Percentiles rank a stretch among this genome's conserved stretches.
Conservation (phyloP, 2,329 filamentous ascomycete species). For the Trichoderma harzianum region DNA sequence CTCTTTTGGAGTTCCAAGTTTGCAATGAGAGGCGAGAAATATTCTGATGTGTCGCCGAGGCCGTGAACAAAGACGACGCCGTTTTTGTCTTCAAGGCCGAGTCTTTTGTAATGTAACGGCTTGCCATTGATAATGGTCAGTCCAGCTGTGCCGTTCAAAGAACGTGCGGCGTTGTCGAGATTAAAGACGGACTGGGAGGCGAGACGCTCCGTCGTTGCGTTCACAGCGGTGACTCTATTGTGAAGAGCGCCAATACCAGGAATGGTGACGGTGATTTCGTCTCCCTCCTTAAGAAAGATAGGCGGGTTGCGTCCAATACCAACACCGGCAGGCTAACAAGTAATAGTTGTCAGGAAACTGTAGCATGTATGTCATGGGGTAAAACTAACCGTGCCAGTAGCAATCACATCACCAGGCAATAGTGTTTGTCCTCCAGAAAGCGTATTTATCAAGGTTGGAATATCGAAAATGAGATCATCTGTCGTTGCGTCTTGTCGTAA, state of each 20-base stretch:
- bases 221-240: neutral
- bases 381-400: constrained; percentile 3
- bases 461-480: constrained; percentile 6
- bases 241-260: neutral
- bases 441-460: neutral
- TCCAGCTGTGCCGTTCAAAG: neutral
- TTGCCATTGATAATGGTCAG: neutral
- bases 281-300: neutral
- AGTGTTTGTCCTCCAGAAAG: constrained; percentile 2
- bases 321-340: neutral
- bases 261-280: neutral
- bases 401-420: constrained; percentile 7
- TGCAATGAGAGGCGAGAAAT: neutral
- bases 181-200: neutral
- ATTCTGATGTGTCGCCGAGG: neutral
- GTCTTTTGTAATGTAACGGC: neutral
- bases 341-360: neutral
- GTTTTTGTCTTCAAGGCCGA: neutral
- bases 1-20: neutral
- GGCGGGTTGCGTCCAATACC: constrained; percentile 6
- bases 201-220: neutral
- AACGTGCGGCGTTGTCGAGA: neutral
- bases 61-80: neutral
- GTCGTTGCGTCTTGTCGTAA: constrained; percentile 10
- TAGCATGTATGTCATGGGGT: neutral